Evolutionary conservation across 768 basidiomycete genomes (phyloP), one percentile per base, ranked within the genome.

Genomic region (Cyclocybe cylindracea): DNA sequence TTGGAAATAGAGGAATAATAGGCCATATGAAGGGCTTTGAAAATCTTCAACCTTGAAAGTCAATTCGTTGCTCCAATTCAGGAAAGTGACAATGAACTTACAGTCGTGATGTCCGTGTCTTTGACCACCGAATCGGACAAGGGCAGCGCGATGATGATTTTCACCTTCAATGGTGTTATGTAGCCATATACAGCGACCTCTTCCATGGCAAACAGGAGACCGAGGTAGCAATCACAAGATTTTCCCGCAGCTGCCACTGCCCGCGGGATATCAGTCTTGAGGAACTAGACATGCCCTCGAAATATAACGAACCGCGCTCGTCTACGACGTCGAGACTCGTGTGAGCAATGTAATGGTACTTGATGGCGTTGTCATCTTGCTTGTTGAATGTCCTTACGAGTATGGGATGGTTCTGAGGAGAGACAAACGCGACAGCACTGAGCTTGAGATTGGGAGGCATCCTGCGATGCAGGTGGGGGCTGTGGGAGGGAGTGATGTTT

Each of bases 131-230:
- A 77, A 63, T 96, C 94, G 7, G 89, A 84, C 56, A 94, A 70
- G 7, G 89, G 85, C 45, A 95, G 69, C 1, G 86, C 87, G 46
- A 95, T 64, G 51, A 96, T 79, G 61, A 96, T 92, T 74, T 94
- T 94, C 61, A 94, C 78, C 63, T 88, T 91, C 54, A 91, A 73
- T 10, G 93, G 91, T 8, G 91, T 94, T 44, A 94, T 82, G 69
- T 93, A 96, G 37, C 93, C 94, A 67, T 95, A 95, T 36, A 93
- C 90, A 2, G 91, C 92, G 44, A 91, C 87, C 59, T 95, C 93
- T 69, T 96, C 94, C 78, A 95, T 87, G n/a, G 87, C 80, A 66
- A 91, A 93, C 19, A 96, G 70, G 49, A 95, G 74, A 5, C 92
- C 93, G 35, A 94, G 78, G 63, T 94, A 96, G 64, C 87, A 86